phyloP scores from a whole-genome alignment of 441 rosid genomes.

The Populus trichocarpa region DNA sequence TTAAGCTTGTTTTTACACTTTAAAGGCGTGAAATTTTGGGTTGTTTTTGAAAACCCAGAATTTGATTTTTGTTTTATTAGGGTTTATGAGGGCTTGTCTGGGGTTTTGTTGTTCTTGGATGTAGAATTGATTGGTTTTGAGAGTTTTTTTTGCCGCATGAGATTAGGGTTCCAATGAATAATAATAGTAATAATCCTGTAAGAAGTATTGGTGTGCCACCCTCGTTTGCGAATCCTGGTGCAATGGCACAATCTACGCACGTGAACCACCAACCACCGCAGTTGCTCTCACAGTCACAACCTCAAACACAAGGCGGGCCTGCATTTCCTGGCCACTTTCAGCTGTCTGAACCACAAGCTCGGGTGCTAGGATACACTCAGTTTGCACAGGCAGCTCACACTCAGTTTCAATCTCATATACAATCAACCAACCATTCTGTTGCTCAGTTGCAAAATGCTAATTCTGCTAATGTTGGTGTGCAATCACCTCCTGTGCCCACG shows the following conservation, averaged over 20 bases:
- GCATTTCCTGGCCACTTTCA: constrained; percentile 62
- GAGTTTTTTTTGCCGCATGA: constrained; percentile 3
- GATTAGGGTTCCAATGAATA: constrained; percentile 32
- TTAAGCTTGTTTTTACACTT: constrained; percentile 12
- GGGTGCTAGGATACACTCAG: constrained; percentile 43
- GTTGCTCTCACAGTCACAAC: constrained; percentile 41
- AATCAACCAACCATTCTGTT: constrained; percentile 34
- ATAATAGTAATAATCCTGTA: constrained; percentile 27
- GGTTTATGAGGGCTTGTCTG: constrained; percentile 4
- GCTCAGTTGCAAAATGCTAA: constrained; percentile 37
- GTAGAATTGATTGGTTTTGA: constrained; percentile 17
- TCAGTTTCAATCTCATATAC: constrained; percentile 47
- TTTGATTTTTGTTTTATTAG: not conserved
- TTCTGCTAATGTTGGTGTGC: constrained; percentile 32
- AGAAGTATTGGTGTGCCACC: constrained; percentile 37
- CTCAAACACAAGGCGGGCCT: constrained; percentile 41
- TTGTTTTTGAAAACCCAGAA: not conserved
- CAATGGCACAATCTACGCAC: constrained; percentile 28
- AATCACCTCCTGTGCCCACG: constrained; percentile 39
- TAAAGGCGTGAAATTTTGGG: not conserved
- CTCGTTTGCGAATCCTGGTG: constrained; percentile 41
- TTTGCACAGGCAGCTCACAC: constrained; percentile 45
- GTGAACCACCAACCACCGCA: constrained; percentile 38
- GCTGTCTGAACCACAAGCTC: constrained; percentile 60
- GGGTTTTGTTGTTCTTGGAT: constrained; percentile 10